A percentile compares a stretch with the other conserved stretches of the same genome.
Evolutionary conservation across 2,329 filamentous ascomycete species (phyloP).

Genomic region (Xylariaceae sp.): DNA sequence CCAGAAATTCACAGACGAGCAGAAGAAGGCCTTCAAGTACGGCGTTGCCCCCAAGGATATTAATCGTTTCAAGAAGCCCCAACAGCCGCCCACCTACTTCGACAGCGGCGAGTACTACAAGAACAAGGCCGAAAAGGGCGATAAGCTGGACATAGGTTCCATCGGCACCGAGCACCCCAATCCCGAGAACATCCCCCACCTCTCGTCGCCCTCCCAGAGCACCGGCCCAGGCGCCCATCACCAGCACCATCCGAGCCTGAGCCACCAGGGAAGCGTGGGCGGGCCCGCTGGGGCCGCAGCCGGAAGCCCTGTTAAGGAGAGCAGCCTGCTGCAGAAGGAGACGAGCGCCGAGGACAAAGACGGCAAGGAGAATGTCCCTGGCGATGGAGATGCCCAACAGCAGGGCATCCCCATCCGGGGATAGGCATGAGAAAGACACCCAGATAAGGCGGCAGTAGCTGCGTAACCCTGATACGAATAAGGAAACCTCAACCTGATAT

Average conservation of each 20-base stretch:
- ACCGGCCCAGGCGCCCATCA: slow-evolving; percentile 28
- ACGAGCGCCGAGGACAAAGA: slow-evolving; percentile 56
- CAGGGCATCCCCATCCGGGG: slow-evolving; percentile 62
- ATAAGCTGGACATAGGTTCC: slow-evolving; percentile 86
- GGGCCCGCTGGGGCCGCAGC: slow-evolving; percentile 40
- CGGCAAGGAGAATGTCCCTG: slow-evolving; percentile 29
- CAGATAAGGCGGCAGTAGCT: too few species aligned
- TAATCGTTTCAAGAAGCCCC: slow-evolving; percentile 94
- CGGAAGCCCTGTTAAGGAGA: slow-evolving; percentile 85
- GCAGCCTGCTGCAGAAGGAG: slow-evolving; percentile 78
- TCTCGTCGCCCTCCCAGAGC: slow-evolving; percentile 59
- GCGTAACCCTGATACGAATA: too few species aligned
- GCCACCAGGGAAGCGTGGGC: slow-evolving; percentile 34
- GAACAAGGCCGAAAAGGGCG: slow-evolving; percentile 94
- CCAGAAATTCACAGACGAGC: slow-evolving; percentile 86
- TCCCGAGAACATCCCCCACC: slow-evolving; percentile 91
- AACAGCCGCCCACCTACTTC: slow-evolving; percentile 99
- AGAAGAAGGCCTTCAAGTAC: slow-evolving; percentile 95
- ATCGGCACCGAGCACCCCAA: slow-evolving; percentile 94
- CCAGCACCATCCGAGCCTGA: slow-evolving; percentile 28
- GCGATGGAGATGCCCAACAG: slow-evolving; percentile 3
- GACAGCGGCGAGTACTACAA: slow-evolving; percentile 95
- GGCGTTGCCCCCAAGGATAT: slow-evolving; percentile 96
- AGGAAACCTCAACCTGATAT: too few species aligned
- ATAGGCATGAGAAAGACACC: slow-evolving; percentile 31